These are phyloP conservation scores for Daldinia childiae DNA, from an alignment of 495 filamentous ascomycete species.

Conservation along the genomic window DNA sequence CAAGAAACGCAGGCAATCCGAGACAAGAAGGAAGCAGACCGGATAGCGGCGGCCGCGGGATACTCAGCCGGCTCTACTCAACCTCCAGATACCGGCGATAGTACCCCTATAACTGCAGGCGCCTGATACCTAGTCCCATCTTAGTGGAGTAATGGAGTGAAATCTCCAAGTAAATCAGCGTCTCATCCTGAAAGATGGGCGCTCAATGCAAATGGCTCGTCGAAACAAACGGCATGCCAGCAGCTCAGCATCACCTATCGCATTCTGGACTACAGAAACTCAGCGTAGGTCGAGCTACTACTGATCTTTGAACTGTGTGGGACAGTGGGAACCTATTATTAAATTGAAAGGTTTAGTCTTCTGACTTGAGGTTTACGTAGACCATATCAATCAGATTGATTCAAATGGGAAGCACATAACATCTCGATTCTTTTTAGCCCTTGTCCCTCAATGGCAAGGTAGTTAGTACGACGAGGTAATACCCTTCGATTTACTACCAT, in stretches of 20 bases:
- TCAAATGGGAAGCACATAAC: background rate
- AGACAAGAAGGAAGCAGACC: constrained; percentile 70
- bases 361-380: constrained; percentile 33
- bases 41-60: constrained; percentile 51
- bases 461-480: background rate
- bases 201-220: constrained; percentile 40
- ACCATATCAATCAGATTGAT: constrained; percentile 22
- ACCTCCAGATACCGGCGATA: constrained; percentile 33
- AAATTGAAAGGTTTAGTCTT: constrained; percentile 21
- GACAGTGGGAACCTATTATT: constrained; percentile 12
- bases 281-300: constrained; percentile 23
- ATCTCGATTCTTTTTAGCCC: background rate
- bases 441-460: background rate
- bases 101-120: constrained; percentile 25
- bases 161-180: constrained; percentile 17
- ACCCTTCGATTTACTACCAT: background rate
- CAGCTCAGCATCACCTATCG: constrained; percentile 14
- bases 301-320: constrained; percentile 16
- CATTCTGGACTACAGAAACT: constrained; percentile 17
- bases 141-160: constrained; percentile 1
- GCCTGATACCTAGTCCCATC: constrained; percentile 12
- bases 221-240: constrained; percentile 23
- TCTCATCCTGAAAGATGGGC: constrained; percentile 10
- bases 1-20: constrained; percentile 73
- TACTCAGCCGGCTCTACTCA: constrained; percentile 28